A percentile compares a stretch with the other conserved stretches of the same genome.
These are phyloP conservation scores for Chlorella vulgaris DNA, from an alignment of 139 green algal genomes.

Conservation along the genomic window DNA sequence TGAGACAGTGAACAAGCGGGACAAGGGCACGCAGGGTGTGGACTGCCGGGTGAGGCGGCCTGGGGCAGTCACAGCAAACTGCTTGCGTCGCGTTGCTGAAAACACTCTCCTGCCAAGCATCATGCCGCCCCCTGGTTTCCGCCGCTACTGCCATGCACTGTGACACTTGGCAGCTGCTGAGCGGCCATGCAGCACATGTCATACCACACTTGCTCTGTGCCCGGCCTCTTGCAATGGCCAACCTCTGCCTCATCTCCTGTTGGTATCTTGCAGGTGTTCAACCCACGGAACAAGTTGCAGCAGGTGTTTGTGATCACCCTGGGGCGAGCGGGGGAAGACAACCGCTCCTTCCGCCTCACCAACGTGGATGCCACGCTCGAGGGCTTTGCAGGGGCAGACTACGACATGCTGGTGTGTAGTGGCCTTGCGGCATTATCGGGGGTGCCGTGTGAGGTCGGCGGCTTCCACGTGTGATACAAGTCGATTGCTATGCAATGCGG, in stretches of 20 bases:
- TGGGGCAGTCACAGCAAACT: no score
- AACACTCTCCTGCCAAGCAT: no score
- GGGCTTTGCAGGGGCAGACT: constrained; percentile 88
- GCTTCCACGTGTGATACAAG: no score
- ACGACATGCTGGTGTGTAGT: constrained; percentile 71
- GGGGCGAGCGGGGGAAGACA: constrained; percentile 83
- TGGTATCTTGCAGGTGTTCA: constrained; percentile 9
- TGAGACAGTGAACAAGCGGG: constrained; percentile 74
- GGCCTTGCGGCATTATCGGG: not conserved
- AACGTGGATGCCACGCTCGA: constrained; percentile 80
- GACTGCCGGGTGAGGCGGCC: constrained; percentile 80
- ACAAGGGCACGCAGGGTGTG: constrained; percentile 89
- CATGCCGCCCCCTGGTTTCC: no score
- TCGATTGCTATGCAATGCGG: no score
- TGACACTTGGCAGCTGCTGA: no score
- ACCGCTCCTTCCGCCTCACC: constrained; percentile 76
- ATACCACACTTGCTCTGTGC: not conserved
- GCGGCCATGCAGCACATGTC: not conserved
- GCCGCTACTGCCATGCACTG: no score
- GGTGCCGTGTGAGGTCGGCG: no score
- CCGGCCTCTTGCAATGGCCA: no score
- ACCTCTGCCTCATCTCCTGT: not conserved
- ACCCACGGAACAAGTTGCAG: constrained; percentile 36
- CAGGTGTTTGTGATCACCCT: constrained; percentile 74
- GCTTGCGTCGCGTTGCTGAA: no score